A percentile compares a stretch with the other conserved stretches of the same genome.
These are phyloP conservation scores for Medicago truncatula DNA, from an alignment of 306 rosid genomes.

Conservation along the genomic window MtrunA17r5.0-ANR NC_053044.1:56180501-56181000, in stretches of 20 bases:
- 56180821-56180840: too few species aligned
- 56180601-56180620: conserved; percentile 86
- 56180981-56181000: not conserved
- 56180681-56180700: conserved; percentile 82
- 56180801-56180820: too few species aligned
- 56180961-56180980: not conserved
- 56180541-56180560: conserved; percentile 64
- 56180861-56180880: too few species aligned
- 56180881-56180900: not conserved
- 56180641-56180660: conserved; percentile 91
- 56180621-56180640: conserved; percentile 93
- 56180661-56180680: conserved; percentile 71
- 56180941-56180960: too few species aligned
- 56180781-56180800: too few species aligned
- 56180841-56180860: too few species aligned
- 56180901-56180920: too few species aligned
- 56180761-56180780: too few species aligned
- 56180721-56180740: conserved; percentile 24
- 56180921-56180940: too few species aligned
- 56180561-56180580: conserved; percentile 62
- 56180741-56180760: not conserved
- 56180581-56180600: conserved; percentile 73
- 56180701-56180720: conserved; percentile 60
- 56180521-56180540: conserved; percentile 27
- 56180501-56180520: conserved; percentile 30